Evolutionary conservation across 805 yeast species (phyloP), one percentile per base, ranked within the genome.

Genomic region (Candida nonsorbophila): DNA sequence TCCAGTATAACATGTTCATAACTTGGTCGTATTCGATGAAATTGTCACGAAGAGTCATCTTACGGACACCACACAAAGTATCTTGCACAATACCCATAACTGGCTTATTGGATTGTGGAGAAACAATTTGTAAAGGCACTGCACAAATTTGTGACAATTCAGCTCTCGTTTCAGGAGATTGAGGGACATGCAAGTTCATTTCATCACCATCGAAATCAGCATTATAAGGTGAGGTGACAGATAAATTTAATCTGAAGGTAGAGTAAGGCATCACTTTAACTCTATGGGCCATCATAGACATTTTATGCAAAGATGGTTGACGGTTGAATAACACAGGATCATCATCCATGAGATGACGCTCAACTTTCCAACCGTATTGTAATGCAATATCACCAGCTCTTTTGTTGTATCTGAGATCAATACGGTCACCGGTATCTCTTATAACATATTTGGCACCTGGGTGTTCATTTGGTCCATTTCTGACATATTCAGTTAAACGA

Each of bases 121-220:
- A 87, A 22, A 92, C 95, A 70, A 92, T 92, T 61, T 92, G 98
- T 33, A 88, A 69, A 6, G 98, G 98, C 30, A 92, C 99, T 4
- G 97, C 95, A 64, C 97, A 87, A 47, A 92, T 75, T 55, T 90
- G 92, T 18, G 90, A 81, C 41, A 92, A 69, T 60, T 92, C 99
- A 1, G 98, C 96, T 53, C 97, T 77, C 0, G 98, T 88, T 58
- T 92, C 99, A 41, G 88, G 95, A 6, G 96, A 84, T 58, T 92
- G 99, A 3, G 99, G 98, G 44, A 90, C 98, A 53, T 92, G 99
- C 66, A 92, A 81, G 63, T 92, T 92, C 99, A 92, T 92, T 66
- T 92, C 99, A 62, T 92, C 99, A 72, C 99, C 99, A 68, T 92
- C 99, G 69, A 92, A 92, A 81, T 92, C 99, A 25, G 99, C 99